These are phyloP conservation scores for Lineolata rhizophorae DNA, from an alignment of 495 filamentous ascomycete genomes.

Conservation along the genomic window DNA sequence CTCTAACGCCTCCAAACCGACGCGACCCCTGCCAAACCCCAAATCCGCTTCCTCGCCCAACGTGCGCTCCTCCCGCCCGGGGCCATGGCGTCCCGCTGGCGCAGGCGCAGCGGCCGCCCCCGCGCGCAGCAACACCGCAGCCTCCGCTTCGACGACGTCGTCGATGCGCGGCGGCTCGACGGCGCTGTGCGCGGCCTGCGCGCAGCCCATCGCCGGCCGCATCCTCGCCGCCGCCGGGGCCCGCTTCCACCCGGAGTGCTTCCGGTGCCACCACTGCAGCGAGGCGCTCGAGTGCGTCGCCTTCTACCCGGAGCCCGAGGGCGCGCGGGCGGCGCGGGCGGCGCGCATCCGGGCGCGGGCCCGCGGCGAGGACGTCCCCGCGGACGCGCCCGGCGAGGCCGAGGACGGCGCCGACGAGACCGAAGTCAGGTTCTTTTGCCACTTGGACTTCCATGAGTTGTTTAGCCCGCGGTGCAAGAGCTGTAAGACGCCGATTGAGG, in stretches of 20 bases:
- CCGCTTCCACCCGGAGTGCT: conserved; percentile 87
- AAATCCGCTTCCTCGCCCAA: background rate
- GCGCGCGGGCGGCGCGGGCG: conserved; percentile 43
- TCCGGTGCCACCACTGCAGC: conserved; percentile 71
- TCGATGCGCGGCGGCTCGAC: too few species aligned
- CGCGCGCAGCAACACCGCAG: too few species aligned
- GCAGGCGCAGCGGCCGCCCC: too few species aligned
- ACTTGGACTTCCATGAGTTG: conserved; percentile 91
- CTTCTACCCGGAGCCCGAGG: conserved; percentile 78
- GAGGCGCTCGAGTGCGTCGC: conserved; percentile 83
- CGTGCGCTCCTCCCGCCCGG: too few species aligned
- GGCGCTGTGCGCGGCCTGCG: conserved; percentile 72
- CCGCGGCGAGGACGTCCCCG: conserved; percentile 31
- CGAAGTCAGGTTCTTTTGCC: conserved; percentile 74
- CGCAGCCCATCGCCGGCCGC: conserved; percentile 64
- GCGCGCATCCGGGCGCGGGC: conserved; percentile 37
- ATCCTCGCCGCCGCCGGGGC: conserved; percentile 59
- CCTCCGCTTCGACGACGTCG: conserved; percentile 18
- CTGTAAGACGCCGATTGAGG: conserved; percentile 96
- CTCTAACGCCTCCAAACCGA: conserved; percentile 2
- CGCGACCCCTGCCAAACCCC: conserved; percentile 13
- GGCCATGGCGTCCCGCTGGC: too few species aligned
- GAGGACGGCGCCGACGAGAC: conserved; percentile 38
- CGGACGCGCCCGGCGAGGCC: conserved; percentile 13
- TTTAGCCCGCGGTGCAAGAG: conserved; percentile 86